Percentiles rank a stretch among this genome's conserved stretches.
Evolutionary conservation across 2,329 filamentous ascomycete species (phyloP).

Genomic region (Xylariales sp.): DNA sequence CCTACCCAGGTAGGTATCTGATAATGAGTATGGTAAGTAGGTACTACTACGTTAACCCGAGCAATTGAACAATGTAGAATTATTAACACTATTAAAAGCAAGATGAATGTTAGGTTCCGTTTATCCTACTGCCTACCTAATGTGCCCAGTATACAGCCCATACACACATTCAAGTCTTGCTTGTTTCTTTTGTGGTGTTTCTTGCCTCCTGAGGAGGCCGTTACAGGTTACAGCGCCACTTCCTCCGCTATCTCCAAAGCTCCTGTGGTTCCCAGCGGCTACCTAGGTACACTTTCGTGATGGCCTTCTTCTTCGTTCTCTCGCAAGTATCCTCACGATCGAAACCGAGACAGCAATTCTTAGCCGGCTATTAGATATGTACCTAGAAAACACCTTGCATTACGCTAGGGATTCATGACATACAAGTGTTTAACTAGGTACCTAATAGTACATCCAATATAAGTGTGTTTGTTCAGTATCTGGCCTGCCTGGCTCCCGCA

Average conservation of each 20-base stretch:
- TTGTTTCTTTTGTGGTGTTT: too few species aligned
- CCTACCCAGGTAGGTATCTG: too few species aligned
- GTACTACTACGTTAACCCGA: too few species aligned
- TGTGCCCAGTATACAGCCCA: too few species aligned
- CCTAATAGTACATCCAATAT: too few species aligned
- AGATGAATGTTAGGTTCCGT: neutral
- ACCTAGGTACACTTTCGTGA: neutral
- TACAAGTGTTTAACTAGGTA: too few species aligned
- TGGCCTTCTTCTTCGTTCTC: neutral
- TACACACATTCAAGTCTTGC: too few species aligned
- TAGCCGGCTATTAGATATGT: neutral
- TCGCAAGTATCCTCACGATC: neutral
- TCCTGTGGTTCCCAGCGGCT: neutral
- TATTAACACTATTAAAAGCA: slow-evolving; percentile 24
- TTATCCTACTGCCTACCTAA: neutral
- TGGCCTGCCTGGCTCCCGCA: too few species aligned
- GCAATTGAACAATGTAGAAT: too few species aligned
- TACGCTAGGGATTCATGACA: slow-evolving; percentile 11
- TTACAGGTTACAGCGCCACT: neutral
- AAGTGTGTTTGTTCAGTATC: too few species aligned
- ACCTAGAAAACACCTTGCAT: slow-evolving; percentile 13
- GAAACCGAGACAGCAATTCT: neutral
- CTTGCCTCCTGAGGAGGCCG: neutral
- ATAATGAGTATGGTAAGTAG: too few species aligned
- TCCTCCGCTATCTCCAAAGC: neutral